Percentiles rank a stretch among this genome's conserved stretches.
These are phyloP conservation scores for Saturnispora quitensis DNA, from an alignment of 805 yeast genomes.

Conservation along the genomic window DNA sequence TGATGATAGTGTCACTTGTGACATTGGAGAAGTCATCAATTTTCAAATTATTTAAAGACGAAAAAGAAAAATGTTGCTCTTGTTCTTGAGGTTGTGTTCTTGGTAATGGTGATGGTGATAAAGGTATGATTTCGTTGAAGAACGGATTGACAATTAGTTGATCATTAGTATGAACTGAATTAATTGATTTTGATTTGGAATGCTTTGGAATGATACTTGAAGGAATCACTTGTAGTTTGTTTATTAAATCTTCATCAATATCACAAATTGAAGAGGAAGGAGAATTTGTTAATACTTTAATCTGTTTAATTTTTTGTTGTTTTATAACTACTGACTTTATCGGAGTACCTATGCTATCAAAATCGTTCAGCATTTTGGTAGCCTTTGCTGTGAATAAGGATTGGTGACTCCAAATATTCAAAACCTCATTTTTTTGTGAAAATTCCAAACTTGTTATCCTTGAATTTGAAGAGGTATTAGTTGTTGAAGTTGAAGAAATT, in stretches of 20 bases:
- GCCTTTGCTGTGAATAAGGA: conserved; percentile 15
- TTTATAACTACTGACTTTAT: conserved; percentile 14
- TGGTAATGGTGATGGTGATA: background rate
- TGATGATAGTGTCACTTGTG: conserved; percentile 4
- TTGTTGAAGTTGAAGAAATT: conserved; percentile 8
- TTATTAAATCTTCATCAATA: conserved; percentile 3
- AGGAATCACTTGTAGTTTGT: conserved; percentile 13
- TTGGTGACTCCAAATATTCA: conserved; percentile 30
- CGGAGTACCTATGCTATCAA: conserved; percentile 25
- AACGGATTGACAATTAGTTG: conserved; percentile 4
- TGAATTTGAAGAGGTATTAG: background rate
- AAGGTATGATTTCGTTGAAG: background rate
- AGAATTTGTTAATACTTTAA: conserved; percentile 14
- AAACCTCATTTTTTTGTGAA: conserved; percentile 22
- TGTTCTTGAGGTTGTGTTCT: background rate
- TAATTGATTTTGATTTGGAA: background rate
- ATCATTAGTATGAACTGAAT: background rate
- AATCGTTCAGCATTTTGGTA: conserved; percentile 13
- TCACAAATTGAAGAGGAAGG: conserved; percentile 7
- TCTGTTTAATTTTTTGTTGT: conserved; percentile 17
- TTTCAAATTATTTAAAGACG: background rate
- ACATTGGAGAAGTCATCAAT: background rate
- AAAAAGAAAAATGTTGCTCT: background rate
- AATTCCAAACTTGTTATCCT: conserved; percentile 16
- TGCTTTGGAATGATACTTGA: conserved; percentile 3